A percentile compares a stretch with the other conserved stretches of the same genome.
These are phyloP conservation scores for Flaveria linearis DNA, from an alignment of 129 eudicot species.

Conservation along the genomic window DNA sequence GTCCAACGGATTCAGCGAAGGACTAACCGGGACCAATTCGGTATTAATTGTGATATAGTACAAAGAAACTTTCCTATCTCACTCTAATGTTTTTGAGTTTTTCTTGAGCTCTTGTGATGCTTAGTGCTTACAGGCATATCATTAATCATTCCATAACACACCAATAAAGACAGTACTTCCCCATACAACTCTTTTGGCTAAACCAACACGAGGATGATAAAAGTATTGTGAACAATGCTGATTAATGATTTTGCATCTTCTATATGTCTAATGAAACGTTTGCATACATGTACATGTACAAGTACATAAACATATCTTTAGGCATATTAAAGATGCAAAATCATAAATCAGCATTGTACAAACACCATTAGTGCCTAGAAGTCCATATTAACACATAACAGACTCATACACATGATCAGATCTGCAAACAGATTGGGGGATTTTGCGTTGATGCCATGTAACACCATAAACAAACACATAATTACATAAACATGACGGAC, in stretches of 20 bases:
- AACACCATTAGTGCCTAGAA: conserved; percentile 1
- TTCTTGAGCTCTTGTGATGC: conserved; percentile 19
- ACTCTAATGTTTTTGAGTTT: conserved; percentile 27
- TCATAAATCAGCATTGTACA: background rate
- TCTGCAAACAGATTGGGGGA: background rate
- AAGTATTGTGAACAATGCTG: background rate
- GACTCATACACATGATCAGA: background rate
- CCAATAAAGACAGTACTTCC: conserved; percentile 4
- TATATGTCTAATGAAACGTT: too few relatives aligned
- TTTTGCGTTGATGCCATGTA: background rate
- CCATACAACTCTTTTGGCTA: conserved; percentile 15
- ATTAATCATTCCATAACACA: background rate
- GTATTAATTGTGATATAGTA: conserved; percentile 27
- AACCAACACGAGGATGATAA: conserved; percentile 10
- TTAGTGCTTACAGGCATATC: background rate
- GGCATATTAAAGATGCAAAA: background rate
- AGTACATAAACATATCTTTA: background rate
- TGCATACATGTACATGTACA: background rate
- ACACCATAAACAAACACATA: background rate
- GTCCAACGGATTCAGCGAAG: conserved; percentile 31
- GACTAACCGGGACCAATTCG: conserved; percentile 21
- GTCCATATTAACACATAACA: background rate
- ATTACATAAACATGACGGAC: too few relatives aligned
- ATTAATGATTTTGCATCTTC: background rate
- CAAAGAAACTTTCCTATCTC: conserved; percentile 23